Evolutionary conservation across 176 grass and related monocot genomes (phyloP).

Genomic region (Oryza australiensis): DNA sequence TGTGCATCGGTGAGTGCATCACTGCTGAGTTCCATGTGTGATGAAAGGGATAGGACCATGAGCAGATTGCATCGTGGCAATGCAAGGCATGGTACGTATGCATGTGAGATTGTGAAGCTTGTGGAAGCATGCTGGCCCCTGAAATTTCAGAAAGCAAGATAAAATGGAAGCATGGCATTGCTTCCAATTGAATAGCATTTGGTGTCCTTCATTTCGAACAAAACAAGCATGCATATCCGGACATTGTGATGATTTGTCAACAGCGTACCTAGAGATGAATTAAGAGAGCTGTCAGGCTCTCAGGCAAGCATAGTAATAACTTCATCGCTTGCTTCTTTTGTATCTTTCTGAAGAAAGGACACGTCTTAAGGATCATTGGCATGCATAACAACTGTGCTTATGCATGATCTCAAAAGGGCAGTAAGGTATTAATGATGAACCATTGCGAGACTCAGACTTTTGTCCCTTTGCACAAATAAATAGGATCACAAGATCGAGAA

Average conservation of each 20-base stretch:
- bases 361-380: not conserved
- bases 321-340: not conserved
- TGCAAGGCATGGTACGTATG: slow-evolving; percentile 1
- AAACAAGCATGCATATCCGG: not conserved
- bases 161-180: not conserved
- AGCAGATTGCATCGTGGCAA: slow-evolving; percentile 14
- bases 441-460: not conserved
- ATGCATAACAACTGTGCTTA: not conserved
- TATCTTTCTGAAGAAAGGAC: not conserved
- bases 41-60: slow-evolving; percentile 35
- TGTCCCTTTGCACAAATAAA: not conserved
- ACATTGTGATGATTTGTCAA: slow-evolving; percentile 13
- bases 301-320: not conserved
- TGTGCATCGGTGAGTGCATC: slow-evolving; percentile 16
- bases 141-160: not conserved
- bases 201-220: not conserved
- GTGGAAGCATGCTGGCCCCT: not conserved
- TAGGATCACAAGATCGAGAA: not conserved
- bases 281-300: not conserved
- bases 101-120: slow-evolving; percentile 29
- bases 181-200: not conserved
- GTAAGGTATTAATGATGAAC: not conserved
- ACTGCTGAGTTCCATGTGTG: slow-evolving; percentile 21
- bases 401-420: not conserved
- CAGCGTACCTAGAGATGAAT: not conserved